These are phyloP conservation scores for Neoboletus brunneissimus DNA, from an alignment of 768 basidiomycete genomes.

Conservation along the genomic window DNA sequence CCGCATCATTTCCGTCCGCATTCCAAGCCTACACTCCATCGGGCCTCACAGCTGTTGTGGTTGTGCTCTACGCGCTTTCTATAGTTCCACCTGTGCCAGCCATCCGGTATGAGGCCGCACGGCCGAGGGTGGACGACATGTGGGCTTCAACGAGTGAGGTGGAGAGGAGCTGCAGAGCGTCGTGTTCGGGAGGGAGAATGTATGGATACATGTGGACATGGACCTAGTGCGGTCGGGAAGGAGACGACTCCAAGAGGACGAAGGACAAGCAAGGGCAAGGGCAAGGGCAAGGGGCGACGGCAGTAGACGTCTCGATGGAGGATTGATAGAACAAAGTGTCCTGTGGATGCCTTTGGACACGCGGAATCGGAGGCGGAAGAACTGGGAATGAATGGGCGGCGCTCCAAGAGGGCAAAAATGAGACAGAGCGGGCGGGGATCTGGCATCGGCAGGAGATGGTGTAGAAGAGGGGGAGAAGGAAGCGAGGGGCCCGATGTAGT, in stretches of 20 bases:
- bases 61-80: slow-evolving; percentile 33
- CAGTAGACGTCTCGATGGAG: slow-evolving; percentile 51
- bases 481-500: slow-evolving; percentile 72
- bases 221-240: slow-evolving; percentile 52
- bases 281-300: slow-evolving; percentile 41
- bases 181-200: slow-evolving; percentile 63
- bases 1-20: too few species aligned
- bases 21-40: too few species aligned
- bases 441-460: slow-evolving; percentile 18
- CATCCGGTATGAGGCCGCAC: slow-evolving; percentile 68
- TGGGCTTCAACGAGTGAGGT: slow-evolving; percentile 65
- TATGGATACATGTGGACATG: slow-evolving; percentile 31
- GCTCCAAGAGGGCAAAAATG: slow-evolving; percentile 22
- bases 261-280: slow-evolving; percentile 26
- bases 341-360: slow-evolving; percentile 66
- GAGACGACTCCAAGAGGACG: slow-evolving; percentile 36
- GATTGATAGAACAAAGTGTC: slow-evolving; percentile 55
- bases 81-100: slow-evolving; percentile 30
- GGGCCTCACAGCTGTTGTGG: too few species aligned
- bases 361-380: slow-evolving; percentile 79
- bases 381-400: slow-evolving; percentile 44
- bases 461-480: slow-evolving; percentile 45
- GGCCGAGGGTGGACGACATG: slow-evolving; percentile 61
- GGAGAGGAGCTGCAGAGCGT: slow-evolving; percentile 59
- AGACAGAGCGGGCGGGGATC: slow-evolving; percentile 31